Percentiles rank a stretch among this genome's conserved stretches.
These are phyloP conservation scores for Hemisphaericaspora subhashii DNA, from an alignment of 1,139 yeast genomes.

Conservation along the genomic window DNA sequence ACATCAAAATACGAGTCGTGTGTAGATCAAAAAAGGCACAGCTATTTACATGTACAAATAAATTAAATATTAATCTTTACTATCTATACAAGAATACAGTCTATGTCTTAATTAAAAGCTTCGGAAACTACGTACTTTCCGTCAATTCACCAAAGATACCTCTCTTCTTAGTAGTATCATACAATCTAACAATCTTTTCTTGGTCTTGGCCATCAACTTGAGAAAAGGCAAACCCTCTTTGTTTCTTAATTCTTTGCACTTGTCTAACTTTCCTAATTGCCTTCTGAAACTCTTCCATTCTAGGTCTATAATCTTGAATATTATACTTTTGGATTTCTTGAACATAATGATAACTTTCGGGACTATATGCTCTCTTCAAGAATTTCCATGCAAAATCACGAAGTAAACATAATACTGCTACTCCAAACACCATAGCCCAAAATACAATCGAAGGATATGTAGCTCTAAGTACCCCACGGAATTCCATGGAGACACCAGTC, in stretches of 20 bases:
- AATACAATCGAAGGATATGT: slow-evolving; percentile 77
- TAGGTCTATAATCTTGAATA: slow-evolving; percentile 90
- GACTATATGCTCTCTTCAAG: slow-evolving; percentile 85
- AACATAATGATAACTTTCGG: slow-evolving; percentile 90
- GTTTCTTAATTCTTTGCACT: slow-evolving; percentile 96
- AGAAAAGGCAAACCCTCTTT: slow-evolving; percentile 97
- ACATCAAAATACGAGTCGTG: neutral
- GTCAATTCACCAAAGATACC: slow-evolving; percentile 51
- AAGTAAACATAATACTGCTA: slow-evolving; percentile 74
- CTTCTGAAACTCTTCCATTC: slow-evolving; percentile 94
- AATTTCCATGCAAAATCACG: slow-evolving; percentile 95
- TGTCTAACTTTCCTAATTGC: slow-evolving; percentile 97
- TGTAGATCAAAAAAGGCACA: neutral
- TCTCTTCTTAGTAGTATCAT: slow-evolving; percentile 81
- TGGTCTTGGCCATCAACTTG: slow-evolving; percentile 94
- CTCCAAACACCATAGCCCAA: slow-evolving; percentile 80
- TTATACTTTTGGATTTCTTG: slow-evolving; percentile 97
- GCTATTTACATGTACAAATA: no score
- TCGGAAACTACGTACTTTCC: slow-evolving; percentile 21
- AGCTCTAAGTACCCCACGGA: slow-evolving; percentile 73
- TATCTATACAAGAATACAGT: slow-evolving; percentile 7
- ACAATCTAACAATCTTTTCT: slow-evolving; percentile 86
- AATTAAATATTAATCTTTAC: no score
- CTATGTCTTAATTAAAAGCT: no score
- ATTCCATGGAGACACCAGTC: slow-evolving; percentile 80